phyloP scores from a whole-genome alignment of 2,329 filamentous ascomycete genomes.

The Fusarium buharicum region DNA sequence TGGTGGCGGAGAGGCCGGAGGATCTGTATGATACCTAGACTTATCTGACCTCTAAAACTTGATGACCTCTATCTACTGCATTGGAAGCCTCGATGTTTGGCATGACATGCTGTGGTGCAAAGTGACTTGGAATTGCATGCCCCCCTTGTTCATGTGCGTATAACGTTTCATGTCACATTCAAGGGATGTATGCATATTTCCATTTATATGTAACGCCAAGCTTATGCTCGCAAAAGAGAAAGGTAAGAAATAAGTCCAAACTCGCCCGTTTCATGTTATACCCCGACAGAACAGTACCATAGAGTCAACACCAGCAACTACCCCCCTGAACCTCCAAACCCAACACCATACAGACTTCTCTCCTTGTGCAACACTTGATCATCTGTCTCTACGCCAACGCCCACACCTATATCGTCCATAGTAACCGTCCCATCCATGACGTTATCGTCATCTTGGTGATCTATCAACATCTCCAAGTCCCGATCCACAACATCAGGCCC shows the following conservation, averaged over 20 bases:
- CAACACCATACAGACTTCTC: slow-evolving; percentile 46
- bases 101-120: neutral
- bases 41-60: slow-evolving; percentile 43
- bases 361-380: slow-evolving; percentile 40
- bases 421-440: slow-evolving; percentile 25
- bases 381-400: slow-evolving; percentile 15
- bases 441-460: slow-evolving; percentile 57
- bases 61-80: slow-evolving; percentile 39
- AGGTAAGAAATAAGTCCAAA: slow-evolving; percentile 6
- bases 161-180: neutral
- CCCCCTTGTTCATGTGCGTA: too few relatives aligned
- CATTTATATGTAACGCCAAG: slow-evolving; percentile 5
- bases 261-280: slow-evolving; percentile 37
- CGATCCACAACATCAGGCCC: slow-evolving; percentile 57
- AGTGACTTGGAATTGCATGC: neutral
- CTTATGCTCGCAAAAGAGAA: slow-evolving; percentile 21
- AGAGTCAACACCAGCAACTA: slow-evolving; percentile 3
- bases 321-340: slow-evolving; percentile 41
- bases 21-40: slow-evolving; percentile 53
- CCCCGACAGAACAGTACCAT: slow-evolving; percentile 2
- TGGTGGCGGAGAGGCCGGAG: slow-evolving; percentile 41
- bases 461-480: slow-evolving; percentile 64
- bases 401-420: slow-evolving; percentile 37
- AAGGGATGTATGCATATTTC: neutral
- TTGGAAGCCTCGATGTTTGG: neutral